Evolutionary conservation across 805 yeast genomes (phyloP).

Genomic region (Metschnikowia chrysomelidarum): DNA sequence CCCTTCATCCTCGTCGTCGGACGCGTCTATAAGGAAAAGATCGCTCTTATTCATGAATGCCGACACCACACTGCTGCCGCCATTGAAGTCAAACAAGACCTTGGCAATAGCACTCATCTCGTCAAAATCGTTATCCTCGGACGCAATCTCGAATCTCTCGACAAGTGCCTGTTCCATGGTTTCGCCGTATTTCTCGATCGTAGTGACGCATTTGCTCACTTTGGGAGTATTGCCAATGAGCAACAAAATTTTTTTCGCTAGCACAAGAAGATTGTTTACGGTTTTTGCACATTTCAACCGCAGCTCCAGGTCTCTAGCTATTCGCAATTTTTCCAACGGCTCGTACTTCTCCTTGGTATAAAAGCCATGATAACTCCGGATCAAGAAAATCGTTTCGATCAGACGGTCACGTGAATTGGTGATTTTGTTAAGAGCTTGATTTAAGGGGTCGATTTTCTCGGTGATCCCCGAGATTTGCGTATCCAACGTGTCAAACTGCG

Average conservation of each 20-base stretch:
- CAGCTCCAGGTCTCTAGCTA: conserved; percentile 47
- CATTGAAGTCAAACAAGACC: conserved; percentile 75
- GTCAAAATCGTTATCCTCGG: conserved; percentile 62
- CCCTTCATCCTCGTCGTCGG: conserved; percentile 26
- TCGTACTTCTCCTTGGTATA: conserved; percentile 52
- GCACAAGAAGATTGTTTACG: conserved; percentile 59
- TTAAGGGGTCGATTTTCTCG: conserved; percentile 63
- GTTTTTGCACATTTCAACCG: conserved; percentile 66
- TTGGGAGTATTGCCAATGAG: conserved; percentile 41
- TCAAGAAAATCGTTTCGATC: conserved; percentile 65
- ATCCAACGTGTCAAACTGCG: conserved; percentile 51
- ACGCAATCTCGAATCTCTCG: conserved; percentile 70
- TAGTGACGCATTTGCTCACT: conserved; percentile 32
- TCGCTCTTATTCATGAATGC: conserved; percentile 80
- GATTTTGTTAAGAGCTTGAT: conserved; percentile 62
- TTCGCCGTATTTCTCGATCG: conserved; percentile 72
- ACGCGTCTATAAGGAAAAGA: conserved; percentile 53
- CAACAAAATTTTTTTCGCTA: conserved; percentile 60
- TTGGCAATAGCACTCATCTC: conserved; percentile 75
- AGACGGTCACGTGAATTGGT: conserved; percentile 75
- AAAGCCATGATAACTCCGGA: conserved; percentile 76
- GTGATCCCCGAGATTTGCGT: conserved; percentile 54
- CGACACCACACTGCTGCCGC: conserved; percentile 78
- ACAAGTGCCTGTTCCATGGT: conserved; percentile 70
- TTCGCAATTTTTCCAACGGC: conserved; percentile 58